Conservation (phyloP, 179 eudicot species). For the Beta lomatogona region DNA sequence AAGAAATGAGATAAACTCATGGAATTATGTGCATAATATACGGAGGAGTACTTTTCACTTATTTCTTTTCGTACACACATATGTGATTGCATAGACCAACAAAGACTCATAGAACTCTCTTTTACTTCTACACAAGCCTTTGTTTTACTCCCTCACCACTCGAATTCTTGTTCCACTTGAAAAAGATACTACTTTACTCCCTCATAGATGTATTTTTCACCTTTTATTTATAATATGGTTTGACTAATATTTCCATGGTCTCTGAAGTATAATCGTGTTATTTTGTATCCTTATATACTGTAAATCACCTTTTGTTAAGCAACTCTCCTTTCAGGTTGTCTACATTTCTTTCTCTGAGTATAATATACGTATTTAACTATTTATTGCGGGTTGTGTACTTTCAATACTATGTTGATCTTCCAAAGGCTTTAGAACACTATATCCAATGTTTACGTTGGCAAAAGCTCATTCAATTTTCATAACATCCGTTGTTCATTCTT, state of each 20-base stretch:
- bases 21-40: not conserved
- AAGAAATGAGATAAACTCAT: not conserved
- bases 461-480: conserved; percentile 92
- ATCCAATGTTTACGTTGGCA: conserved; percentile 78
- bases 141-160: not conserved
- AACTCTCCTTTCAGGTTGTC: too few species aligned
- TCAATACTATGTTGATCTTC: conserved; percentile 62
- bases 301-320: too few species aligned
- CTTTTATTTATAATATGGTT: not conserved
- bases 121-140: not conserved
- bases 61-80: not conserved
- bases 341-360: too few species aligned
- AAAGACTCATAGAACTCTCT: not conserved
- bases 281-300: too few species aligned
- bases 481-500: too few species aligned
- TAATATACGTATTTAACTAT: too few species aligned
- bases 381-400: conserved; percentile 73
- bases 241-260: too few species aligned
- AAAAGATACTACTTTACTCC: not conserved
- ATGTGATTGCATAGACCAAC: not conserved
- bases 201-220: not conserved
- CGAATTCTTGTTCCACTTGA: not conserved
- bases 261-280: too few species aligned
- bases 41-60: not conserved
- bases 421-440: conserved; percentile 84